These are phyloP conservation scores for Calophaca sinica DNA, from an alignment of 306 rosid genomes.

Conservation along the genomic window DNA sequence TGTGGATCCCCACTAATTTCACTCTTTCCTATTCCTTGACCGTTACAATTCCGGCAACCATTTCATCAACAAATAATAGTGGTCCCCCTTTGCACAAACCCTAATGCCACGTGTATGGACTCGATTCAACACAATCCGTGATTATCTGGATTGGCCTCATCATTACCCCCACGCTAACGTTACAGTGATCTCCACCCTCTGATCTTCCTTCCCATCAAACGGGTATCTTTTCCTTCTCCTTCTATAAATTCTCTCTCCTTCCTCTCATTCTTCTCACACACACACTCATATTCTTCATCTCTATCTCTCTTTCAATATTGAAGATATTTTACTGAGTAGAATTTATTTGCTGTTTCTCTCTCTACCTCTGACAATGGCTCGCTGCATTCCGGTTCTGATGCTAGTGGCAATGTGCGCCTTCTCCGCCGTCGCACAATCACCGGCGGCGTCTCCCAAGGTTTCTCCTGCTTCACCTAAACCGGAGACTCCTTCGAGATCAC, in stretches of 20 bases:
- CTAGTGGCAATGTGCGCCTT: slow-evolving; percentile 18
- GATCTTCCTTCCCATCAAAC: too few relatives aligned
- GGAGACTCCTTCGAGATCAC: background rate
- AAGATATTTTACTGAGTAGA: too few relatives aligned
- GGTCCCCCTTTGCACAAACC: background rate
- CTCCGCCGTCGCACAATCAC: slow-evolving; percentile 48
- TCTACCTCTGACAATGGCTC: slow-evolving; percentile 37
- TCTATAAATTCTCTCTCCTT: slow-evolving; percentile 34
- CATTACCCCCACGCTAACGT: too few relatives aligned
- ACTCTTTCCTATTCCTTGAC: slow-evolving; percentile 41
- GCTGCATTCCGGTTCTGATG: background rate
- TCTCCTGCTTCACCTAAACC: background rate
- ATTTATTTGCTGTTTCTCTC: background rate
- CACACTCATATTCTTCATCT: background rate
- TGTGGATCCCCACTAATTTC: slow-evolving; percentile 45
- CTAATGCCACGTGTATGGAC: background rate
- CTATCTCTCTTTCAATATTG: background rate
- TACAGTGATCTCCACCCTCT: too few relatives aligned
- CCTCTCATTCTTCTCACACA: background rate
- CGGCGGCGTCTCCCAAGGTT: slow-evolving; percentile 36
- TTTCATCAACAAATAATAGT: too few relatives aligned
- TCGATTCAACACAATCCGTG: background rate
- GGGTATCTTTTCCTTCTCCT: too few relatives aligned
- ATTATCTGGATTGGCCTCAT: background rate
- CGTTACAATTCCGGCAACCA: too few relatives aligned